Base-by-base conservation (phyloP, 148 eudicot genomes). In the Persicaria tinctoria region DNA sequence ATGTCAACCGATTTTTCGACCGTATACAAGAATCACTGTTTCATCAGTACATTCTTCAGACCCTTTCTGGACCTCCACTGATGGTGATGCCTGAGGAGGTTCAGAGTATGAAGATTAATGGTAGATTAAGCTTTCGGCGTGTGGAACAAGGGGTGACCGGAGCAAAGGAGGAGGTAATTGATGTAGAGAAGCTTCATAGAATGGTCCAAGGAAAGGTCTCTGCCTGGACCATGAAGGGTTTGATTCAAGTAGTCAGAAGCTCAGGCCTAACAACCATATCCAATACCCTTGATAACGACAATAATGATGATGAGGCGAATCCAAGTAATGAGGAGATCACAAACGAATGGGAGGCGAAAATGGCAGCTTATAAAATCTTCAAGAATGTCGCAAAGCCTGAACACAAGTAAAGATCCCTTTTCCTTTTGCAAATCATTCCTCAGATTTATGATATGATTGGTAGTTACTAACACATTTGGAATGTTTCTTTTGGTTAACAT, bases 211-310 rank as follows among this genome's bases (percentile, higher is more conserved):
- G 79, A 46, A 92, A 87, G 73, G 88, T 94, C 44, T 90, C 97
- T 51, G 90, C 98, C 18, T 90, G 97, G 96, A 91, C 97, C 49
- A 90, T 94, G 91, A 85, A 79, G 76, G 93, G 97, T 69, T 75
- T 94, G 68, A 82, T 89, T 74, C 84, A 83, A 56, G 85, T 91
- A 71, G 87, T 91, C 68, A 80, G 86, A 79, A 77, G 78, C 69
- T 73, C 91, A 27, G 87, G 87, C 51, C 57, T 91, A 75, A 83
- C 90, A 1, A 91, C 97, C n/a, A 78, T 91, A 27, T 87, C 95
- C 3, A 80, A 77, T 64, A 77, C 79, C 45, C 86, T 90, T 20
- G 89, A 86, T 48, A 83, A 71, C 57, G 81, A 73, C 8, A 73
- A 73, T 46, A 84, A 87, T 77, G 94, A 89, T 20, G 96, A 85